Base-by-base conservation (phyloP, 1,139 yeast species). In the Geotrichum europaeum region DNA sequence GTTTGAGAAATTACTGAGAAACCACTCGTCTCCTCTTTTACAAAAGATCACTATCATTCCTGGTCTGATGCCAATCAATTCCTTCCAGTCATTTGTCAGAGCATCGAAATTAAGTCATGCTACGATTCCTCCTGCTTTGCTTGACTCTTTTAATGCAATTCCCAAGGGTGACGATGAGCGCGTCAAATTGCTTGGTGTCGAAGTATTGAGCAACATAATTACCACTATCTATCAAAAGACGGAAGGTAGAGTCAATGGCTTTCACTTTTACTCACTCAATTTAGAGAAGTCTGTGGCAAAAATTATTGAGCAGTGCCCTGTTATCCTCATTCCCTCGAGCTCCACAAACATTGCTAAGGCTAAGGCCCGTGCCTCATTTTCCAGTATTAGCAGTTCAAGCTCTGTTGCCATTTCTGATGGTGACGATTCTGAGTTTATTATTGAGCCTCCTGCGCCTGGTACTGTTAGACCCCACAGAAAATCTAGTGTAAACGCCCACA, bases 21-120 rank as follows among this genome's bases (percentile, higher is more conserved):
- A 81, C 72, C 75, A 75, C 73, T 62, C 74, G 63, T 56, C 83
- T 70, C 70, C 80, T 70, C 74, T 79, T 4, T 74, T 81, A 25
- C 66, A 75, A 63, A 78, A 78, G 45, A 75, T 87, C 50, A 83
- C 88, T 12, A 77, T 94, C 53, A 81, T 94, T 57, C 99, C 99
- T 0, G 99, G 99, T 1, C 78, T 94, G 66, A 88, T 94, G 95
- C 99, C 99, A n/a, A 86, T 95, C 49, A 91, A 92, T 68, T 92
- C 97, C 2, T 91, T 84, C 72, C 84, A 84, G 66, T 84, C 92
- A 55, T 91, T 94, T 70, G 83, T 87, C 62, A 83, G 99, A 70
- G 96, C 97, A 22, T 85, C 97, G 15, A 89, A 88, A 70, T 78
- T 95, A 61, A 87, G 96, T 25, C 96, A 91, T 75, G 97, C 98